Evolutionary conservation across 2,329 filamentous ascomycete genomes (phyloP), one percentile per base, ranked within the genome.

Genomic region (Sporothrix variecibatus): DNA sequence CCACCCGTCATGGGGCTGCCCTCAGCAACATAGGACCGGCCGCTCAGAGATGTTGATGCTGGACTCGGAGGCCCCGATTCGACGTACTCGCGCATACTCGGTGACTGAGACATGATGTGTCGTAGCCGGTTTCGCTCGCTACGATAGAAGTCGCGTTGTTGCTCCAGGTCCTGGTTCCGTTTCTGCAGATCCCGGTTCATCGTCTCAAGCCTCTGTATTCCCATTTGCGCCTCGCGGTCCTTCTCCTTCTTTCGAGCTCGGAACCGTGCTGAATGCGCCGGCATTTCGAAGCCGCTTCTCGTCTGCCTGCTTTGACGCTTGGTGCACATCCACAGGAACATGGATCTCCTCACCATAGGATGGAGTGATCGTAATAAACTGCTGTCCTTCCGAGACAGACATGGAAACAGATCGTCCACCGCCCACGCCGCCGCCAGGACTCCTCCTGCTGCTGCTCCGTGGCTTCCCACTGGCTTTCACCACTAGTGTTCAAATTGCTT

Each of bases 281-380:
- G 94, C 94, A 79, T 97, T 97, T 71, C 94, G 89, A 81, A 92
- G 91, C 73, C 94, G 87, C 83, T 96, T 97, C 81, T 97, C 93
- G 79, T 96, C 93, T 53, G 93, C 93, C 78, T 93, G 90, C 77
- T 91, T 92, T 15, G 94, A 97, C 15, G 92, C 94, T 78, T 94
- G 92, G 77, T 94, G 92, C 60, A 93, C 90, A 80, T 97, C 94
- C 11, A 95, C 90, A 17, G 91, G 91, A 68, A 95, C 89, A 11
- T 86, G 82, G 58, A 89, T 87, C 40, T 82, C 80, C 60, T 84
- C 84, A 56, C 82, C 84, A 77, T 79, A 81, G 72, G 72, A 81
- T 64, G 82, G 82, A 17, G 76, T 81, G 46, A 82, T 82, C 7
- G 80, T 77, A 20, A 82, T 75, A 8, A 80, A 75, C 28, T 80